Evolutionary conservation across 139 green algal species (phyloP).

Genomic region (Microglena sp.): DNA sequence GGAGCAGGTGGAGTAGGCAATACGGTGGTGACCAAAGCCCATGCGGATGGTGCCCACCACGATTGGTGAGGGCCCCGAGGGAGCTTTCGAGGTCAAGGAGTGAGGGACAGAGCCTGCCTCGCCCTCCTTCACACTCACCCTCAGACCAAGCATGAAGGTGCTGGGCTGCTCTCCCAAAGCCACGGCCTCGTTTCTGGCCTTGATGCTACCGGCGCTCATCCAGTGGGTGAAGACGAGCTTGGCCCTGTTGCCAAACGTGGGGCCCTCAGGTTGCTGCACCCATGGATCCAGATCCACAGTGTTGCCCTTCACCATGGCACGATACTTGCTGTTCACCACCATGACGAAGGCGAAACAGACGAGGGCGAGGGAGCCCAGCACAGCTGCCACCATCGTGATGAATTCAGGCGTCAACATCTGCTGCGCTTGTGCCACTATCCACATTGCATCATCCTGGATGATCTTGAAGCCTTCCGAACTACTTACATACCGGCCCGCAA

Average conservation of each 20-base stretch:
- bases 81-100: neutral
- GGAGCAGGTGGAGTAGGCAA: slow-evolving; percentile 1
- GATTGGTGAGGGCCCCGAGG: too few relatives aligned
- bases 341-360: neutral
- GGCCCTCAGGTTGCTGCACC: neutral
- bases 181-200: neutral
- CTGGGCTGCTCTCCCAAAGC: neutral
- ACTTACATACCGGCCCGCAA: too few relatives aligned
- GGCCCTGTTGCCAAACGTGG: neutral
- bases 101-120: neutral
- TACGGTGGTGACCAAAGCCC: slow-evolving; percentile 9
- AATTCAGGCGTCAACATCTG: too few relatives aligned
- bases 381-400: too few relatives aligned
- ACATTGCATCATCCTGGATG: too few relatives aligned
- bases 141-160: neutral
- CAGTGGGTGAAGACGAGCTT: neutral
- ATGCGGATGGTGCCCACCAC: slow-evolving; percentile 10
- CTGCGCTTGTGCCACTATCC: too few relatives aligned
- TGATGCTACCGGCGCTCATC: neutral
- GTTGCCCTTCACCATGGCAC: neutral
- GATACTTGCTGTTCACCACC: neutral
- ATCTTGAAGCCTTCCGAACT: too few relatives aligned
- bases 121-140: neutral
- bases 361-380: too few relatives aligned
- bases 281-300: neutral